A percentile compares a stretch with the other conserved stretches of the same genome.
Conservation (phyloP, 2,329 filamentous ascomycete genomes). For the Apiospora pterosperma region DNA sequence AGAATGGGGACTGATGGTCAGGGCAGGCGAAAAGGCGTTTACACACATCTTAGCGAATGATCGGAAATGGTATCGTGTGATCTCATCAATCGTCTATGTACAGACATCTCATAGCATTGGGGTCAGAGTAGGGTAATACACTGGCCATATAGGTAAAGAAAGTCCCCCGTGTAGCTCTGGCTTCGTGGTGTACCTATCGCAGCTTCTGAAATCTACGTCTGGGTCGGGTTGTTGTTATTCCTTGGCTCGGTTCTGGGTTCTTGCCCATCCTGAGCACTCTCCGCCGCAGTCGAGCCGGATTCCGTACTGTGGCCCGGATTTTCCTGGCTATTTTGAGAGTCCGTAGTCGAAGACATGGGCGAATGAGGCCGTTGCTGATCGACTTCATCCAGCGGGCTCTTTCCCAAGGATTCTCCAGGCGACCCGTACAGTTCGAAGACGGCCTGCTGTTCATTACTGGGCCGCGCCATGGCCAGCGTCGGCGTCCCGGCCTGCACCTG, state of each 20-base stretch:
- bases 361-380: not conserved
- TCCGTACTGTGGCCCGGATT: not conserved
- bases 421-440: conserved; percentile 44
- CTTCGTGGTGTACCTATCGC: not conserved
- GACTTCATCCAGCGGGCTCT: conserved; percentile 5
- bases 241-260: not conserved
- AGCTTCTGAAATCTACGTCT: not conserved
- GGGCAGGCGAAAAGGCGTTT: not conserved
- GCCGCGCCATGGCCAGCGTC: conserved; percentile 5
- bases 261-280: not conserved
- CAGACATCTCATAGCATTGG: not conserved
- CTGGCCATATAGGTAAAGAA: not conserved
- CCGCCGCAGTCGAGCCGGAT: not conserved
- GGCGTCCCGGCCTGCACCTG: conserved; percentile 15
- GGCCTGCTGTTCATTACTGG: conserved; percentile 16
- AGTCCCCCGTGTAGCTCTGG: not conserved
- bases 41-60: not conserved
- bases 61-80: not conserved
- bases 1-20: not conserved
- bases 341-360: not conserved
- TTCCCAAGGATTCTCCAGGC: conserved; percentile 17
- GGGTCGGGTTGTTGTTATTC: not conserved
- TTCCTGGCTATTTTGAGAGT: not conserved
- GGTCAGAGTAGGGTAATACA: not conserved
- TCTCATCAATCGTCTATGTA: not conserved